Base-by-base conservation (phyloP, 2,329 filamentous ascomycete species). In the Colletotrichum eremochloae region DNA sequence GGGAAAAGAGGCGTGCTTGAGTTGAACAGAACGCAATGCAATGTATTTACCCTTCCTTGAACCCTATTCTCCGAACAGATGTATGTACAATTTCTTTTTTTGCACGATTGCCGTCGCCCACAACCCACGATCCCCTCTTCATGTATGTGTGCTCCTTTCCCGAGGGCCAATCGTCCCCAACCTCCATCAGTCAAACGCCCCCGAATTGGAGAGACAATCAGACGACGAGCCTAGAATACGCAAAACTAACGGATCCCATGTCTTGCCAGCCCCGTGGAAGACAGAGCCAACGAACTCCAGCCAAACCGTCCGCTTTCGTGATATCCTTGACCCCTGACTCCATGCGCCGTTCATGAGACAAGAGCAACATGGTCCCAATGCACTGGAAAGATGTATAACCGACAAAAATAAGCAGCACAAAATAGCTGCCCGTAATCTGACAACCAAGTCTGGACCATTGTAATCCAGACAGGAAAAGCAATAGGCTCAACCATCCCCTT, bases 71-170 rank as follows among this genome's bases (percentile, higher is more conserved):
- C 78, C 78, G 74, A 79, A 81, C 80, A 81, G 79, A 78, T 79
- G 81, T 82, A 83, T 84, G 79, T 83, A 83, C 82, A 83, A 76
- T 79, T 81, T 80, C 42, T 78, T 80, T 81, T 80, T 78, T 77
- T 77, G 77, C 80, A 80, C 76, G 66, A 73, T 53, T 31, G 65
- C 48, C 48, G 52, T 65, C 46, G 55, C 60, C 61, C 48, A 53
- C 40, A 42, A 29, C 57, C 63, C 48, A 14, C n/a, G 42, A 44
- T 1, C 31, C 31, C 52, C 38, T 15, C 11, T 55, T 12, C 62
- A 53, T 31, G 44, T 68, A 31, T 63, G 50, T 68, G 52, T 64
- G 20, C 56, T 48, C 46, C 63, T 44, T 38, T 65, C 29, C 40
- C 50, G 29, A 24, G 20, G 29, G 42, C 52, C 42, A 46, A 36